A percentile compares a stretch with the other conserved stretches of the same genome.
phyloP scores from a whole-genome alignment of 495 filamentous ascomycete species.

The Penicillium tannophilum region DNA sequence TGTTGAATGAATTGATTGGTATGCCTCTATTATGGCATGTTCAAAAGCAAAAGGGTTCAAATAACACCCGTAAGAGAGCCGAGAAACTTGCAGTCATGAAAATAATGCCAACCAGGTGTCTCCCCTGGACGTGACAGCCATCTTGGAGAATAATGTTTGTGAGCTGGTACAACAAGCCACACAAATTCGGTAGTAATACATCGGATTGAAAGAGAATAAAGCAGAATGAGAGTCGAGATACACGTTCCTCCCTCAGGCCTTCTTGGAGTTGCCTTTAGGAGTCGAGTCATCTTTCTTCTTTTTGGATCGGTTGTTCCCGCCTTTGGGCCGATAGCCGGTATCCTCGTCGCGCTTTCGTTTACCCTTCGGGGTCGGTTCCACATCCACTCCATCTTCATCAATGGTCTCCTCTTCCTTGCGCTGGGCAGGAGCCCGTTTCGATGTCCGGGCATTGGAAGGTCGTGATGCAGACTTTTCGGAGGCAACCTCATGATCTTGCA shows the following conservation, averaged over 20 bases:
- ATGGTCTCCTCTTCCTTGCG: conserved; percentile 53
- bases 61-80: not conserved
- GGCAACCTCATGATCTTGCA: conserved; percentile 73
- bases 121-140: not conserved
- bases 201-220: conserved; percentile 4
- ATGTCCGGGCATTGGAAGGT: conserved; percentile 41
- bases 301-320: conserved; percentile 58
- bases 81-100: not conserved
- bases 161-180: not conserved
- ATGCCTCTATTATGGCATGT: not conserved
- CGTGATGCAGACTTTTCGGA: conserved; percentile 60
- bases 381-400: conserved; percentile 55
- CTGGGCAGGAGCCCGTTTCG: conserved; percentile 41
- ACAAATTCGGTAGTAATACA: conserved; percentile 24
- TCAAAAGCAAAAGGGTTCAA: not conserved
- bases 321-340: conserved; percentile 69
- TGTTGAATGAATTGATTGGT: not conserved
- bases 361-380: conserved; percentile 43
- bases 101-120: not conserved
- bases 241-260: conserved; percentile 19
- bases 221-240: not conserved
- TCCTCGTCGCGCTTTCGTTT: conserved; percentile 70
- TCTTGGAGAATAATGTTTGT: not conserved
- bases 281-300: conserved; percentile 64
- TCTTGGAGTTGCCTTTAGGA: conserved; percentile 39